Percentiles rank a stretch among this genome's conserved stretches.
These are phyloP conservation scores for Schizophyllum amplum DNA, from an alignment of 1,284 basidiomycete genomes.

Conservation along the genomic window DNA sequence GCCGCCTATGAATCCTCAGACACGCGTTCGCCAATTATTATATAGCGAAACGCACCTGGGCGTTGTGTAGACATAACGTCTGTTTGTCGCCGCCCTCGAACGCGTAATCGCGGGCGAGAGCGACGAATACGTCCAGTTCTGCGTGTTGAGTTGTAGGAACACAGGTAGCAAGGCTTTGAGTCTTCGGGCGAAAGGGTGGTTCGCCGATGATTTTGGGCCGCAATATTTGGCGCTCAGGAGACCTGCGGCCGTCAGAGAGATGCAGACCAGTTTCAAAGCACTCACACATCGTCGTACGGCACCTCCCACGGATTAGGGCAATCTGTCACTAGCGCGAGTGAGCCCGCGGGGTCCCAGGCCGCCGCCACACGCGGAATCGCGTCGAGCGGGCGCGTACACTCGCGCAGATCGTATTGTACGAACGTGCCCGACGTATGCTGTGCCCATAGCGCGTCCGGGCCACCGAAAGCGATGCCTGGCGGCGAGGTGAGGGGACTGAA, in stretches of 20 bases:
- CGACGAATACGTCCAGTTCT: slow-evolving; percentile 46
- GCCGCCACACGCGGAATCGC: slow-evolving; percentile 58
- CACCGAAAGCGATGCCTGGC: slow-evolving; percentile 61
- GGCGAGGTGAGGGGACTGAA: slow-evolving; percentile 7
- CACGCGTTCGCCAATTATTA: neutral
- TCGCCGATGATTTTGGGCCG: slow-evolving; percentile 33
- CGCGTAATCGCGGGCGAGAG: slow-evolving; percentile 60
- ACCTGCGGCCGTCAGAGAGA: slow-evolving; percentile 2
- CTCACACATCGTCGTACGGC: slow-evolving; percentile 82
- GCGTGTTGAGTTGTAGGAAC: slow-evolving; percentile 24
- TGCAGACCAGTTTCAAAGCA: slow-evolving; percentile 7
- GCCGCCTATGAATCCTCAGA: slow-evolving; percentile 40
- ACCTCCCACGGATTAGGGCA: slow-evolving; percentile 53
- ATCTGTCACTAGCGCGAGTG: slow-evolving; percentile 66
- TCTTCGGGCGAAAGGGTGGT: slow-evolving; percentile 31
- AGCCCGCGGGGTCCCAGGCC: slow-evolving; percentile 65
- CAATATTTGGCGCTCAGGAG: slow-evolving; percentile 33
- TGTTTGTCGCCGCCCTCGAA: slow-evolving; percentile 48
- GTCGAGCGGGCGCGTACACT: slow-evolving; percentile 58
- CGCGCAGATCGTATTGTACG: slow-evolving; percentile 70
- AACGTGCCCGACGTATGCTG: slow-evolving; percentile 75
- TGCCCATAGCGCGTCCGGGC: slow-evolving; percentile 69
- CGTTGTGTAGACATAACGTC: slow-evolving; percentile 49
- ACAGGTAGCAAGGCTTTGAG: slow-evolving; percentile 51
- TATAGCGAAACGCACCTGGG: slow-evolving; percentile 33